Base-by-base conservation (phyloP, 169 alveolate genomes). In the Cryptosporidium meleagridis region DNA sequence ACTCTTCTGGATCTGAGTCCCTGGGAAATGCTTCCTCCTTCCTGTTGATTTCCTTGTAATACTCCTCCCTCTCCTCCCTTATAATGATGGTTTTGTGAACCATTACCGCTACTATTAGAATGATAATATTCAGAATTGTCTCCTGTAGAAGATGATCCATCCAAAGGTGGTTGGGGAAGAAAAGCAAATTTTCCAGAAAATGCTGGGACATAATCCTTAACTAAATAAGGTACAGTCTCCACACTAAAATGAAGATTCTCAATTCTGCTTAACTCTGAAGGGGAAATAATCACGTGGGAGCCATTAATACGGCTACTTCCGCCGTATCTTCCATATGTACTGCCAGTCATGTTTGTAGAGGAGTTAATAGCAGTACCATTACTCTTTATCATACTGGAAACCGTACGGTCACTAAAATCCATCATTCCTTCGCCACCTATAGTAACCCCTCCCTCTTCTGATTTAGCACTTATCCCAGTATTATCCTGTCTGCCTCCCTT, bases 101-200 rank as follows among this genome's bases (percentile, higher is more conserved):
- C 67, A 5, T 1, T 26, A 26, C 8, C 10, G 9, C 7, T 26
- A 55, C 6, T 33, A 12, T 29, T 37, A 29, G 9, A 2, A 37
- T 33, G 12, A 29, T 1, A 65, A 10, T n/a, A 2, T 8, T 65
- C 72, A 3, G 26, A 65, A 35, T 6, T 2, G 51, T 33, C 72
- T 39, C 72, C 72, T 33, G n/a, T 29, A n/a, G 29, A n/a, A n/a
- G 41, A n/a, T 10, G 67, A 55, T 16, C 68, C 86, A 55, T 33
- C 62, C 31, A 75, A 26, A n/a, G 89, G 75, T 2, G 89, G 89
- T 2, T 26, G 52, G 2, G 89, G 89, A 45, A 80, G 41, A 2
- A 26, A 80, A 23, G 89, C 89, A 48, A 80, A 80, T 33, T 80
- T 80, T 0, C 89, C 89, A 18, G 89, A 80, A 44, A 80, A 80